Evolutionary conservation across 495 filamentous ascomycete species (phyloP), one percentile per base, ranked within the genome.

Genomic region (Hypoxylon fuscum): DNA sequence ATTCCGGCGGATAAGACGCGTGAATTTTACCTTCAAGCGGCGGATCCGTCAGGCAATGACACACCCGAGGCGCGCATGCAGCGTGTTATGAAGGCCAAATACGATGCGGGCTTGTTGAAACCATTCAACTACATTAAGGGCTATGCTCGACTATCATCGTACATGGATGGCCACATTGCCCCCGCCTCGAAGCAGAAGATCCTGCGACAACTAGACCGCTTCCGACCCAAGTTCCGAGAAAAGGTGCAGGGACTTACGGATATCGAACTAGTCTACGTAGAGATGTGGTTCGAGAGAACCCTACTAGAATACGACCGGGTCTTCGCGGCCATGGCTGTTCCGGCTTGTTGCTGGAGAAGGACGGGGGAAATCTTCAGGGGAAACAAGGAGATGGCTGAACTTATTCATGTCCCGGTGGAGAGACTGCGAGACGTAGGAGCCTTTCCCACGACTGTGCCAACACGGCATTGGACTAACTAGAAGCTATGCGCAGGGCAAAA

Each of bases 51-150:
- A 6, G 95, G 95, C 31, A 93, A 91, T 59, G 92, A 95, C 70
- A 87, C 89, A 12, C 93, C 95, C 21, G 93, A 96, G 74, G 90
- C 96, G 71, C 88, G 96, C 54, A 96, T 98, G 91, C 90, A 95
- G 73, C 92, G 93, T 65, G 88, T 98, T 1, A 84, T 98, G 50
- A 89, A 90, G 72, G 95, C 96, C 41, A 98, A 98, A 72, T 92
- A 94, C 68, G 92, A 97, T 66, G 95, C 95, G 1, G 95, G 95
- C 3, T 80, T 98, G 62, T 79, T 98, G 61, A 93, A 93, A 69
- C 95, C 95, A 7, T 98, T 98, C 81, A 97, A 97, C 73, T 98
- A 98, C 74, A 89, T 97, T 61, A 96, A 96, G 67, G 95, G 96
- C 9, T 98, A 98, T 68, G 90, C 92, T 6, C 82, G 92, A 15